Base-by-base conservation (phyloP, 306 rosid species). In the Prunus davidiana region DNA sequence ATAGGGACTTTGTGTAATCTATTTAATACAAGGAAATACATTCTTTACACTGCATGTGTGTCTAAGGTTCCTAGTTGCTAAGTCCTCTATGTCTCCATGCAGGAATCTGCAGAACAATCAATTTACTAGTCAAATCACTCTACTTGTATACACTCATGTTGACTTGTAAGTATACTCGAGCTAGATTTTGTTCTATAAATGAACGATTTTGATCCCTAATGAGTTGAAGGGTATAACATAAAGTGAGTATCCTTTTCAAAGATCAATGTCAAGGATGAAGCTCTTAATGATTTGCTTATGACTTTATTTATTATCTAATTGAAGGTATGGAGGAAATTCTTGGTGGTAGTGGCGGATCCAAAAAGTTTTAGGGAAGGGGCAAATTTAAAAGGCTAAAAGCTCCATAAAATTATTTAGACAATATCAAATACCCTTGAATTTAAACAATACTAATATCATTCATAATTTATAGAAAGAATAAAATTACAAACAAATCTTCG, bases 301-400 rank as follows among this genome's bases (percentile, higher is more conserved):
- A 87, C 73, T 18, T 77, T 58, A 22, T 64, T 69, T 41, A 30
- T 76, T 13, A 49, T 60, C 82, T 46, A 79, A 45, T 27, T 73
- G 45, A 78, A 93, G 98, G 78, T 85, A 84, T 46, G 98, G 90
- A 80, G 97, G 97, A 79, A 94, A 94, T 71, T 85, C 93, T 25
- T 94, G 95, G 96, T 90, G 24, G 24, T 24, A 24, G 24, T 24
- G 24, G 24, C 1, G 24, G 24, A 24, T 24, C 24, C 24, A 24
- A 24, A 24, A 24, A 24, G 24, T 24, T 24, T 24, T 24, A 0
- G 24, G 24, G 24, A 24, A 27, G 69, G 28, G 69, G 24, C 24
- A 24, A 24, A 24, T 24, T 24, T 24, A 24, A 24, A 24, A 24
- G 24, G 1, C 24, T 24, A 24, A 24, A 24, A 24, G 24, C 24